Evolutionary conservation across 108 stramenopile species (phyloP).

Genomic region (Pseudonitzschia multistriata): DNA sequence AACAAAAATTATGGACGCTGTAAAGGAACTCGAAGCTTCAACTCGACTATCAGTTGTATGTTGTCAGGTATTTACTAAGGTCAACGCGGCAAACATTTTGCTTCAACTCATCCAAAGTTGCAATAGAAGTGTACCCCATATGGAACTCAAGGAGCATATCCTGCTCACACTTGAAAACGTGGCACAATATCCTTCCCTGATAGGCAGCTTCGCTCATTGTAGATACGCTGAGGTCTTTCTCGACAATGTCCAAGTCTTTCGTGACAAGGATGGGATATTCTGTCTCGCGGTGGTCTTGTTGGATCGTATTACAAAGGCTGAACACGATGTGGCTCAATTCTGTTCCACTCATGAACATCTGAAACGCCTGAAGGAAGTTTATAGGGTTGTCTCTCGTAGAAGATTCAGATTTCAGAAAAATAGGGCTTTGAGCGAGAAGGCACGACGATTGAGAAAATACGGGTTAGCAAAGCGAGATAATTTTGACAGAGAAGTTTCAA

Average conservation of each 20-base stretch:
- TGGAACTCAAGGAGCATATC: constrained; percentile 72
- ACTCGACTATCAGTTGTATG: constrained; percentile 66
- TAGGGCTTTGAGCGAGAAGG: not conserved
- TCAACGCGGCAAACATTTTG: constrained; percentile 64
- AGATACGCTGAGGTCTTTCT: constrained; percentile 57
- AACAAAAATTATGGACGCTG: constrained; percentile 70
- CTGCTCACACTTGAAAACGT: constrained; percentile 78
- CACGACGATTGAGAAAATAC: constrained; percentile 8
- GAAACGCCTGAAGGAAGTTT: constrained; percentile 49
- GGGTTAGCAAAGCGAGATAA: constrained; percentile 11
- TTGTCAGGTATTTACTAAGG: constrained; percentile 63
- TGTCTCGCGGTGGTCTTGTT: constrained; percentile 39
- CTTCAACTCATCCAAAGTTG: constrained; percentile 71
- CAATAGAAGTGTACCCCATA: constrained; percentile 89
- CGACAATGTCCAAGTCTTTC: constrained; percentile 85
- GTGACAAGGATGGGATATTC: constrained; percentile 77
- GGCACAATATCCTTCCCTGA: constrained; percentile 41
- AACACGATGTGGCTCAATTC: constrained; percentile 25
- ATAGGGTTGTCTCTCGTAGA: constrained; percentile 19
- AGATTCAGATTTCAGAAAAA: not conserved
- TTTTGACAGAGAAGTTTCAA: constrained; percentile 4
- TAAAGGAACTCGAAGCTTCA: constrained; percentile 60
- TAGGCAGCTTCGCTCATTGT: constrained; percentile 45
- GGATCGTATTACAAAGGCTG: constrained; percentile 13
- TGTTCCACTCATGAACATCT: constrained; percentile 46